Conservation (phyloP, 2,329 filamentous ascomycete genomes). For the Juglanconis juglandina region DNA sequence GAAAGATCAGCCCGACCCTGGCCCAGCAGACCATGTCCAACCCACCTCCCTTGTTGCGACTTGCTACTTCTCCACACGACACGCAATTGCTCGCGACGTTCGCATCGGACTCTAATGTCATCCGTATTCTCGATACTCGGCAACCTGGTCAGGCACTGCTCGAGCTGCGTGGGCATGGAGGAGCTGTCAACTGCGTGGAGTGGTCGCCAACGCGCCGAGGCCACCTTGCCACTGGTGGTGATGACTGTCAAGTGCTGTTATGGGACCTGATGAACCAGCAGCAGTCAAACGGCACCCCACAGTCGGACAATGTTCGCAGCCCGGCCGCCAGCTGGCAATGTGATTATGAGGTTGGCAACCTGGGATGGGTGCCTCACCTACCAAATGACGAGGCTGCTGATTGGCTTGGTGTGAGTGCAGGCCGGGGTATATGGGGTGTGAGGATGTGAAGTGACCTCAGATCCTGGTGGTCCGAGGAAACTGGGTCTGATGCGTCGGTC, state of each 20-base stretch:
- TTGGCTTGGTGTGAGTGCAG: slow-evolving; percentile 80
- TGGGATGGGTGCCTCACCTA: slow-evolving; percentile 77
- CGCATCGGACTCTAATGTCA: slow-evolving; percentile 84
- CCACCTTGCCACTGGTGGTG: slow-evolving; percentile 83
- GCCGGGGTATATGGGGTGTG: slow-evolving; percentile 78
- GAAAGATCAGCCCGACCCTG: slow-evolving; percentile 69
- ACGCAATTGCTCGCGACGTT: slow-evolving; percentile 96
- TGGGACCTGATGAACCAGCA: slow-evolving; percentile 80
- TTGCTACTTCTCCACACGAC: slow-evolving; percentile 91
- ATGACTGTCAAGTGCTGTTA: slow-evolving; percentile 86
- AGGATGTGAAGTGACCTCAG: slow-evolving; percentile 26
- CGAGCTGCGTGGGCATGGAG: slow-evolving; percentile 84
- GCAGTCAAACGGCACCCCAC: slow-evolving; percentile 47
- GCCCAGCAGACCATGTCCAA: slow-evolving; percentile 74
- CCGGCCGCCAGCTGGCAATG: slow-evolving; percentile 79
- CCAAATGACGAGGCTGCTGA: slow-evolving; percentile 69
- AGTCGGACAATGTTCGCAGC: slow-evolving; percentile 56
- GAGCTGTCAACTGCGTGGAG: slow-evolving; percentile 86
- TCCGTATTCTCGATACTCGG: slow-evolving; percentile 92
- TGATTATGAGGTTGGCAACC: slow-evolving; percentile 81
- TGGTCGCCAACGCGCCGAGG: slow-evolving; percentile 89
- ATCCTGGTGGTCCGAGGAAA: neutral
- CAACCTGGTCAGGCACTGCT: slow-evolving; percentile 94
- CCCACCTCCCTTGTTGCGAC: slow-evolving; percentile 71
- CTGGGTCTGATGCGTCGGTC: neutral